These are phyloP conservation scores for Nannochloris sp. DNA, from an alignment of 139 green algal genomes.

Conservation along the genomic window DNA sequence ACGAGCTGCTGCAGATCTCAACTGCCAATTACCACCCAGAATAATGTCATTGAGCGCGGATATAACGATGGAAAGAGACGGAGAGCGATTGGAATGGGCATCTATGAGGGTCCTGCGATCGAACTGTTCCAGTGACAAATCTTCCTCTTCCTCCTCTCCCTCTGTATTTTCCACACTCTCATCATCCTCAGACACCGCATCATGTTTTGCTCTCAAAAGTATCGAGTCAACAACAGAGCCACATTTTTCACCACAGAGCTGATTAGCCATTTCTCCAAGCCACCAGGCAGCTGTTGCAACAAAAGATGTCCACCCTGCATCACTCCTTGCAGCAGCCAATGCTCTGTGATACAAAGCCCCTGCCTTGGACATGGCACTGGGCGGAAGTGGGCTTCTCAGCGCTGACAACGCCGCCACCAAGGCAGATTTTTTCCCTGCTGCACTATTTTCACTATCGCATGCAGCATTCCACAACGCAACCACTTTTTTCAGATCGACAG, in stretches of 20 bases:
- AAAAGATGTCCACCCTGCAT: conserved; percentile 44
- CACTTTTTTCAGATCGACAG: conserved; percentile 35
- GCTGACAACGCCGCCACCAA: conserved; percentile 32
- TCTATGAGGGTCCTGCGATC: conserved; percentile 3
- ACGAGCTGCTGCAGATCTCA: conserved; percentile 27
- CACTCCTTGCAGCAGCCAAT: conserved; percentile 19
- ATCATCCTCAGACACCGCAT: not conserved
- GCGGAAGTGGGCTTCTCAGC: conserved; percentile 26
- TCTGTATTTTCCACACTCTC: not conserved
- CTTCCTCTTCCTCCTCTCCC: not conserved
- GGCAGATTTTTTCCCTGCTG: conserved; percentile 20
- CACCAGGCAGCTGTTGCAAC: conserved; percentile 47
- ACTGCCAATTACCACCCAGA: conserved; percentile 32
- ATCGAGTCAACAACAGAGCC: conserved; percentile 7
- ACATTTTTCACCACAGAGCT: conserved; percentile 37
- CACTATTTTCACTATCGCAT: conserved; percentile 6
- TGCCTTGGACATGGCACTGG: conserved; percentile 5
- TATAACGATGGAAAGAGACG: conserved; percentile 32
- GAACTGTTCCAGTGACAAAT: too few relatives aligned
- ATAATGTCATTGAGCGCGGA: conserved; percentile 30
- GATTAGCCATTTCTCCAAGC: conserved; percentile 73
- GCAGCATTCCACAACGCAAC: conserved; percentile 33
- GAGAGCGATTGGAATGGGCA: conserved; percentile 30
- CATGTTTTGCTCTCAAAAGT: not conserved
- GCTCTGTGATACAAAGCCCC: conserved; percentile 9